Base-by-base conservation (phyloP, 139 green algal genomes). In the Astrephomene gubernaculifera region DNA sequence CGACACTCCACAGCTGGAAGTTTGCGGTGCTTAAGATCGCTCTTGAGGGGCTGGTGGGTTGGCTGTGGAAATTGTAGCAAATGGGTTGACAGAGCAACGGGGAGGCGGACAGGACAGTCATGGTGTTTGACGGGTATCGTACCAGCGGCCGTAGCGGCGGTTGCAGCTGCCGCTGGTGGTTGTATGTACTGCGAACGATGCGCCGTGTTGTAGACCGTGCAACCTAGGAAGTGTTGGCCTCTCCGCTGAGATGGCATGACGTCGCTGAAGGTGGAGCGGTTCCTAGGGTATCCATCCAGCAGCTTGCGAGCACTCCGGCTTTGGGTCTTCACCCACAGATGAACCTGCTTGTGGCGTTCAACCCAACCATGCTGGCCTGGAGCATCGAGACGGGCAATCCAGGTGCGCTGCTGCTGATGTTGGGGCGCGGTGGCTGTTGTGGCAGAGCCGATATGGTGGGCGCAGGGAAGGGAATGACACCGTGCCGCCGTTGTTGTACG, bases 31-130 rank as follows among this genome's bases (percentile, higher is more conserved):
- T 79, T 1, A 63, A 64, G 29, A 24, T 79, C 29, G 10, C 63
- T 19, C 44, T 79, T 29, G 71, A 79, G 44, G 71, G 71, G 27
- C 71, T 79, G 65, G n/a, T 70, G 63, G 41, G 49, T 57, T 25
- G 49, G 14, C 49, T 25, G 49, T 12, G 14, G 12, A 17, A 25
- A 17, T 57, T 12, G 49, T 17, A 12, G 49, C 49, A 12, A 25
- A 17, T 57, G 12, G 49, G 14, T 12, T 12, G 49, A 17, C 14
- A 12, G 49, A 17, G 49, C 14, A 57, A 12, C 14, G 14, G 49
- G 49, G 14, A 57, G 49, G 49, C 49, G 49, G 49, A 12, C 14
- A 17, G 14, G 49, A 17, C 49, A 57, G 12, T 12, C 17, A 57
- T n/a, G n/a, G n/a, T n/a, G n/a, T n/a, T 57, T 57, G 17, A 57